These are phyloP conservation scores for Kurtzmaniella natalensis DNA, from an alignment of 1,139 yeast genomes.

Conservation along the genomic window DNA sequence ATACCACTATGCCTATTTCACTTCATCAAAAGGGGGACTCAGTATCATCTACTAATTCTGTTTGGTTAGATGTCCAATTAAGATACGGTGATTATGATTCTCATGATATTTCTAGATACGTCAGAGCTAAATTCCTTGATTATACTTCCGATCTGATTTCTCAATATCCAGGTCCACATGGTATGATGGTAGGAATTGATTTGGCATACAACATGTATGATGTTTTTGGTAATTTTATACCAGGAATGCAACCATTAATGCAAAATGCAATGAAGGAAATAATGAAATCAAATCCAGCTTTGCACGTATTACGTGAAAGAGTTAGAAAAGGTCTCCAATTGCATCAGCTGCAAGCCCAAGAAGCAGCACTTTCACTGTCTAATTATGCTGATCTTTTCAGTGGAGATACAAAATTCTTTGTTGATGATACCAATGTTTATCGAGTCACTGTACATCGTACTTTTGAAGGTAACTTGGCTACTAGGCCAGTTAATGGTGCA, in stretches of 20 bases:
- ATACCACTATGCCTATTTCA: constrained; percentile 77
- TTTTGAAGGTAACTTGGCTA: constrained; percentile 87
- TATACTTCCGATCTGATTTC: constrained; percentile 86
- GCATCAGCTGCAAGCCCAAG: constrained; percentile 91
- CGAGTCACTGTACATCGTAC: constrained; percentile 93
- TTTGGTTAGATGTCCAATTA: constrained; percentile 94
- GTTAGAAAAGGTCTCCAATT: constrained; percentile 90
- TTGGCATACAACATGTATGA: constrained; percentile 94
- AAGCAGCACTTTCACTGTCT: constrained; percentile 82
- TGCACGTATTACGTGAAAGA: constrained; percentile 87
- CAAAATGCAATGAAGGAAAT: constrained; percentile 92
- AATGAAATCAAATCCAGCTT: constrained; percentile 92
- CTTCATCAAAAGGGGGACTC: constrained; percentile 54
- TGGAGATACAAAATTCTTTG: constrained; percentile 74
- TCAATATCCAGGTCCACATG: constrained; percentile 90
- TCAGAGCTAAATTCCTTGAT: constrained; percentile 88
- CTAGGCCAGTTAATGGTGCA: constrained; percentile 93
- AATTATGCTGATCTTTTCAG: constrained; percentile 89
- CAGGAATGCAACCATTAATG: constrained; percentile 84
- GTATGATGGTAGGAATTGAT: constrained; percentile 86
- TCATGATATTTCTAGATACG: constrained; percentile 92
- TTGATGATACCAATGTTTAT: constrained; percentile 92
- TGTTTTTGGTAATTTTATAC: constrained; percentile 97
- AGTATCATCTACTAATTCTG: constrained; percentile 57
- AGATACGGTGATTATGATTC: constrained; percentile 97